Evolutionary conservation across 2,329 filamentous ascomycete genomes (phyloP).

Genomic region (Epichloe sibirici): DNA sequence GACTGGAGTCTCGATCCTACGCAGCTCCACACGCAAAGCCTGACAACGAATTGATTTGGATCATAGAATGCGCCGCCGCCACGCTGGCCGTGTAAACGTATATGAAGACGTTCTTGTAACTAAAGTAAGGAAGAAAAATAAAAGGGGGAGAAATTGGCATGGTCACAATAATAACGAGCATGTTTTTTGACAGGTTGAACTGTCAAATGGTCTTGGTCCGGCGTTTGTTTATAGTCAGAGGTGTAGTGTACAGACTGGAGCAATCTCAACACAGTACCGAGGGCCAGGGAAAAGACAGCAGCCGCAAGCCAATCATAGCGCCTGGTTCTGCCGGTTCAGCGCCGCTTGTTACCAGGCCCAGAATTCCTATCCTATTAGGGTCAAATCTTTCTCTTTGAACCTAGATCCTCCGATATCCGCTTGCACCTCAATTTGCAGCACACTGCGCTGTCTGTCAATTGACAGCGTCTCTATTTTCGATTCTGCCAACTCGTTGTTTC

Average conservation of each 20-base stretch:
- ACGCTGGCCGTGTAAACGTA: no score
- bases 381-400: not conserved
- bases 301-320: constrained; percentile 4
- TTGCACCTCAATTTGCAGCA: not conserved
- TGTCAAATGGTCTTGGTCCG: not conserved
- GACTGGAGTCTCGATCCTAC: no score
- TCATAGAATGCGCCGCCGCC: no score
- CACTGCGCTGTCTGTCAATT: not conserved
- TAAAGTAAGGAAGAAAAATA: no score
- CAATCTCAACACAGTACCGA: not conserved
- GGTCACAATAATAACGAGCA: no score
- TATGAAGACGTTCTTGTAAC: no score
- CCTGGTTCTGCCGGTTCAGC: not conserved
- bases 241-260: not conserved
- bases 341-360: not conserved
- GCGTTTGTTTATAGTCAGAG: not conserved
- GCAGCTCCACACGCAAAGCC: no score
- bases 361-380: not conserved
- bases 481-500: constrained; percentile 5
- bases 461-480: not conserved
- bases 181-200: no score
- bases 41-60: no score
- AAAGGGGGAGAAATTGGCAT: no score
- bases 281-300: not conserved
- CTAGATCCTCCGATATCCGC: not conserved